These are phyloP conservation scores for Tagetes erecta DNA, from an alignment of 129 eudicot species.

Conservation along the genomic window DNA sequence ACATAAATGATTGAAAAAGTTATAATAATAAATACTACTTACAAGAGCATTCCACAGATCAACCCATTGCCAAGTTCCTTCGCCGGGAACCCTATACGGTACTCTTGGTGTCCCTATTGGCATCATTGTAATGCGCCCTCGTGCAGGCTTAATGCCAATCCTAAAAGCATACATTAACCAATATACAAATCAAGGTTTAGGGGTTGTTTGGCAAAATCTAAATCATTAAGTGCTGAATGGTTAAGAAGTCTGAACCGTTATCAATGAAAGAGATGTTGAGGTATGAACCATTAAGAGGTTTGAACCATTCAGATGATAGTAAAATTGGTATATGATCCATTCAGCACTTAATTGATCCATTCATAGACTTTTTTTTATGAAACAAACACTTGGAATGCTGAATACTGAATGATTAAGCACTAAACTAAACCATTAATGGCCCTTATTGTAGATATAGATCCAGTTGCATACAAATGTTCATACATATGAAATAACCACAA, in stretches of 20 bases:
- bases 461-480: background rate
- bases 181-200: background rate
- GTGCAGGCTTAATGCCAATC: conserved; percentile 50
- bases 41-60: conserved; percentile 96
- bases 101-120: conserved; percentile 83
- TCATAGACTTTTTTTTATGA: too few species aligned
- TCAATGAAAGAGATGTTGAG: too few species aligned
- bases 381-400: too few species aligned
- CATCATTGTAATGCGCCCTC: conserved; percentile 74
- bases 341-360: too few species aligned
- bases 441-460: background rate
- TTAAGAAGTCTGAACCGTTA: too few species aligned
- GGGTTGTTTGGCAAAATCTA: too few species aligned
- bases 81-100: conserved; percentile 62
- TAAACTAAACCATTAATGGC: too few species aligned
- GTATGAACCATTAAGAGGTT: too few species aligned
- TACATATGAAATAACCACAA: conserved; percentile 10
- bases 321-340: too few species aligned
- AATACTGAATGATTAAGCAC: too few species aligned
- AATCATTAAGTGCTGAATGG: too few species aligned
- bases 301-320: background rate
- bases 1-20: background rate
- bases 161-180: conserved; percentile 37
- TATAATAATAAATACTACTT: conserved; percentile 26
- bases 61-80: conserved; percentile 78